Base-by-base conservation (phyloP, 2,329 filamentous ascomycete species). In the Neonectria hederae region DNA sequence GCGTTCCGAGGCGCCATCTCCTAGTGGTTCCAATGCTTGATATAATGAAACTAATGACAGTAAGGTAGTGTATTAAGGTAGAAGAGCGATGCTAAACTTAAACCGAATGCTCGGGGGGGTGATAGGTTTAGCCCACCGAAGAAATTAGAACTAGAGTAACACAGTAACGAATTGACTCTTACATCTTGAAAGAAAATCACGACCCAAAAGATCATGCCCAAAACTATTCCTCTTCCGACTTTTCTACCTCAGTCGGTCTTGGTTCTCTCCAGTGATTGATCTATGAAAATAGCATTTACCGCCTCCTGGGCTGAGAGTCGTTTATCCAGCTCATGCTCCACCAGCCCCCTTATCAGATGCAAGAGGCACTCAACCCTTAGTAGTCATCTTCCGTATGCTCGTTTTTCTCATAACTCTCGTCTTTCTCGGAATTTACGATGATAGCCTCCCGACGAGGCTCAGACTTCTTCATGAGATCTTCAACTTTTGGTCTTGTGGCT, bases 251-350 rank as follows among this genome's bases (percentile, higher is more conserved):
- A 21, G 38, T 42, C 8, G 8, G 38, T 19, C n/a, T 11, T 42
- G n/a, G 8, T 42, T 48, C 49, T 38, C 38, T 48, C 54, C 80
- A 2, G 85, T 55, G 43, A 35, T 65, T 61, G 4, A 22, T 17
- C 64, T 61, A 66, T 10, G 28, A 8, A 8, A 9, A 64, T 61
- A 3, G 28, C 28, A 6, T 17, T 45, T 21, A 24, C 22, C 1
- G 61, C 64, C 14, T 61, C 53, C 40, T 22, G 19, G 21, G 48
- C 24, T 5, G 56, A 60, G 14, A 43, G 57, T 14, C 61, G 42
- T 4, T 64, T 58, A 2, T 54, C 17, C 2, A 57, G 64, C 4
- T 66, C 53, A 40, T 53, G 51, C 7, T 52, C 45, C 48, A 64
- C 22, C 21, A 66, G n/a, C 0, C 42, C 42, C n/a, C 28, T 26